A percentile compares a stretch with the other conserved stretches of the same genome.
These are phyloP conservation scores for Cryptosporidium sp. DNA, from an alignment of 169 alveolate species.

Conservation along the genomic window DNA sequence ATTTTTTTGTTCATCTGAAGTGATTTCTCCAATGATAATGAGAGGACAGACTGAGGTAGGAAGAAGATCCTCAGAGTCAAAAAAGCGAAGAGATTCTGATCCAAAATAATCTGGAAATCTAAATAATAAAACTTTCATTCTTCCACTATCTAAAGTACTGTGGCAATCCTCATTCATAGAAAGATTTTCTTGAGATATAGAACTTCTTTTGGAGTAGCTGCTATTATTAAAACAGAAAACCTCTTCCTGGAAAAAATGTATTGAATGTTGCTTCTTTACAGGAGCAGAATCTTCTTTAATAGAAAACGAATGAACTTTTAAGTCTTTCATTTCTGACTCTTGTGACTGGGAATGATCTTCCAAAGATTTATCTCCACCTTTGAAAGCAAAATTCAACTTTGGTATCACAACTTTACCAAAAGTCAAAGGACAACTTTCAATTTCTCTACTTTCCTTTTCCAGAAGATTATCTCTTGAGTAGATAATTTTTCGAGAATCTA, in stretches of 20 bases:
- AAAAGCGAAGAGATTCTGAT: constrained; percentile 32
- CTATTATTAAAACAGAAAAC: neutral
- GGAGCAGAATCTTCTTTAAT: neutral
- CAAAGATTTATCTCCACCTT: neutral
- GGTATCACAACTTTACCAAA: constrained; percentile 15
- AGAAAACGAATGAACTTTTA: neutral
- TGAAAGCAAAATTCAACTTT: constrained; percentile 9
- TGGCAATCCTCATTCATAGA: neutral
- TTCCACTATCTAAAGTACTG: neutral
- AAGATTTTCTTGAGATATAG: neutral
- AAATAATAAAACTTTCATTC: neutral
- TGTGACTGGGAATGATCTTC: neutral
- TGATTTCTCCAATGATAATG: neutral
- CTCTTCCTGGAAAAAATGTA: neutral
- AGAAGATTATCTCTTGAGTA: neutral
- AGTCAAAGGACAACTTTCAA: neutral
- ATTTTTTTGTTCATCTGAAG: neutral
- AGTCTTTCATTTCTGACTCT: neutral
- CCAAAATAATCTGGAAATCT: constrained; percentile 58
- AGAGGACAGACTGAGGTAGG: constrained; percentile 41
- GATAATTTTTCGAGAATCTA: neutral
- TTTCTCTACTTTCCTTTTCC: neutral
- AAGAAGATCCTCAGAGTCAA: constrained; percentile 45
- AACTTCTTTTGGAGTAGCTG: constrained; percentile 18
- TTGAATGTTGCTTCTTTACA: neutral